A percentile compares a stretch with the other conserved stretches of the same genome.
These are phyloP conservation scores for Elasticomyces elasticus DNA, from an alignment of 495 filamentous ascomycete genomes.

Conservation along the genomic window DNA sequence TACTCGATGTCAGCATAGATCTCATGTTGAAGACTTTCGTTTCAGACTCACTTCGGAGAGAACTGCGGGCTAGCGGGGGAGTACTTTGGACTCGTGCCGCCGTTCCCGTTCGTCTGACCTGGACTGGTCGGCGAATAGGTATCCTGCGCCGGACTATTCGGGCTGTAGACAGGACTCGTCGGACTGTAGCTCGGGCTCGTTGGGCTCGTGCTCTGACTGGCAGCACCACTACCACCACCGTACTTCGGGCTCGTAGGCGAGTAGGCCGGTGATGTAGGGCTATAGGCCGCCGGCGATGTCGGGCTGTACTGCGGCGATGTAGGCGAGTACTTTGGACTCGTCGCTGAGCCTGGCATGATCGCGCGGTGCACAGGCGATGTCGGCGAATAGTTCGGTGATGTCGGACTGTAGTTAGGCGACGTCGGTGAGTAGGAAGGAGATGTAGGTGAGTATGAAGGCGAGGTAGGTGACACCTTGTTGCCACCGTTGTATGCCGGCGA, in stretches of 20 bases:
- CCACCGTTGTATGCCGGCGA: conserved; percentile 56
- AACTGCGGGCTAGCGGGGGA: conserved; percentile 53
- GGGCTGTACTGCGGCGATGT: conserved; percentile 61
- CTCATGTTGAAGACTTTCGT: conserved; percentile 28
- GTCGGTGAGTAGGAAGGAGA: conserved; percentile 63
- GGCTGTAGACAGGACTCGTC: conserved; percentile 54
- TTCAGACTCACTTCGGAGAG: conserved; percentile 46
- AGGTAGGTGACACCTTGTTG: conserved; percentile 32
- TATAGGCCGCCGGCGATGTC: conserved; percentile 72
- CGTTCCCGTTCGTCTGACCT: conserved; percentile 33
- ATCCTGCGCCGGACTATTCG: conserved; percentile 39
- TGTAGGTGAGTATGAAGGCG: conserved; percentile 51
- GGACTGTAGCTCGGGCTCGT: conserved; percentile 79
- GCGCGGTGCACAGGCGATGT: conserved; percentile 31
- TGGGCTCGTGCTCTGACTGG: conserved; percentile 39
- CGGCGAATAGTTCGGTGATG: conserved; percentile 35
- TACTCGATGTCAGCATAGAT: background rate
- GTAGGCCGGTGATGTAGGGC: conserved; percentile 59
- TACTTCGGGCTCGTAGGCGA: conserved; percentile 30
- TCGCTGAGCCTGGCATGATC: conserved; percentile 35
- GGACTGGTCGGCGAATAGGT: conserved; percentile 62
- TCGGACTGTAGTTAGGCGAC: conserved; percentile 77
- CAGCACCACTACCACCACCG: conserved; percentile 16
- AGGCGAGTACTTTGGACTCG: conserved; percentile 36
- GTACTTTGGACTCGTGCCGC: conserved; percentile 56